Percentiles rank a stretch among this genome's conserved stretches.
phyloP scores from a whole-genome alignment of 176 grass and related monocot genomes.

The Aegilops speltoides region DNA sequence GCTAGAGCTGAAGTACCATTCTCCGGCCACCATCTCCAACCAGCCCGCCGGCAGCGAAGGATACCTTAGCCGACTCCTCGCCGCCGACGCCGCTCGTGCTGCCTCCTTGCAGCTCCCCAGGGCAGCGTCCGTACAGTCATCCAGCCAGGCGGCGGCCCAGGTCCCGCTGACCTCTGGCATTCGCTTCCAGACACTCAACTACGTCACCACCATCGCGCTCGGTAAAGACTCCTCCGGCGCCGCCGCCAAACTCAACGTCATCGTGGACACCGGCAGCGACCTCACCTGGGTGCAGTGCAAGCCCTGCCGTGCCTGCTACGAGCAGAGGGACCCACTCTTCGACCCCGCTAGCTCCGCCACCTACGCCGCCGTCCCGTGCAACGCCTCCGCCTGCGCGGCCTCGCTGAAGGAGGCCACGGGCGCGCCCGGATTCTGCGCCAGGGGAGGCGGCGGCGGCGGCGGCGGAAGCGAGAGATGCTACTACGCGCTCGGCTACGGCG shows the following conservation, averaged over 20 bases:
- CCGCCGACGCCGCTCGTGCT: slow-evolving; percentile 57
- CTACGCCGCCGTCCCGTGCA: slow-evolving; percentile 70
- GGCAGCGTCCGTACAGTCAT: background rate
- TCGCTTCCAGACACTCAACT: slow-evolving; percentile 86
- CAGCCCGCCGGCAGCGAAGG: slow-evolving; percentile 13
- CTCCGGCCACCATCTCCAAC: background rate
- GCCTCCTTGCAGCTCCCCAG: slow-evolving; percentile 48
- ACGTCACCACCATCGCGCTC: slow-evolving; percentile 66
- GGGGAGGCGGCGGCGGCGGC: background rate
- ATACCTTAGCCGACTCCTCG: slow-evolving; percentile 48
- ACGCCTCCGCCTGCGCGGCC: slow-evolving; percentile 60
- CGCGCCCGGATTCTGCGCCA: slow-evolving; percentile 50
- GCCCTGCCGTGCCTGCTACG: slow-evolving; percentile 76
- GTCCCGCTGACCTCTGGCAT: slow-evolving; percentile 74
- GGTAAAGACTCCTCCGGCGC: slow-evolving; percentile 31
- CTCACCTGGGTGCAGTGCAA: slow-evolving; percentile 99
- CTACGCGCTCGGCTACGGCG: slow-evolving; percentile 78
- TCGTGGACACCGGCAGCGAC: slow-evolving; percentile 92
- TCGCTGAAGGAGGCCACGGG: slow-evolving; percentile 77
- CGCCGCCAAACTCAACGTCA: slow-evolving; percentile 59
- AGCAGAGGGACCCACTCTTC: slow-evolving; percentile 72
- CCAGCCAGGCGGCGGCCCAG: slow-evolving; percentile 20
- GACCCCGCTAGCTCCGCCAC: slow-evolving; percentile 68
- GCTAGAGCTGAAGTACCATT: slow-evolving; percentile 67
- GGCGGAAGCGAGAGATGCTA: slow-evolving; percentile 42